Evolutionary conservation across 139 green algal species (phyloP), one percentile per base, ranked within the genome.

Genomic region (Axilococcus clingmanii): DNA sequence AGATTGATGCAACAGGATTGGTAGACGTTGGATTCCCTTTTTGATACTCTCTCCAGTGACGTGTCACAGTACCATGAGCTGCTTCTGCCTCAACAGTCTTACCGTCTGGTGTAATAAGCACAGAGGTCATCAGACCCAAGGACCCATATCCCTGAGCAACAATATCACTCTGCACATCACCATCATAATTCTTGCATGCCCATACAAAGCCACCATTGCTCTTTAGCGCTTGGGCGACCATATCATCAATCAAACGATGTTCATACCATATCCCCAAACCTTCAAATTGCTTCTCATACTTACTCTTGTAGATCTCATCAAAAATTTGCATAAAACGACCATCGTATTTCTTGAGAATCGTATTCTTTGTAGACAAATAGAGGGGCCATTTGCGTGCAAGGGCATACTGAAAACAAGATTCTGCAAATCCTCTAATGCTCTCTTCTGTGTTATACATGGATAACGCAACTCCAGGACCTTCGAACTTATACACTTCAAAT

Each of bases 301-400:
- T 72, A n/a, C 47, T 50, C 71, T 91, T 72, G 69, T 94, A 94
- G 25, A 81, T 73, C 63, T 94, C 82, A n/a, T 76, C 71, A 55
- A 94, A 94, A 54, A 92, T 82, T 57, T 87, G 75, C 33, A 83
- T 42, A 52, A 81, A 73, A 15, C 33, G 37, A 16, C 88, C 88
- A 32, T 96, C 88, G 58, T 96, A 97, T 24, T 78, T 69, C 78
- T 97, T 97, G 46, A 97, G 71, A 61, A 97, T 97, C 31, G 89
- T 97, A 81, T 97, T 97, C 79, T 97, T 97, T 9, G 89, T 97
- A 41, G 72, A 88, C 53, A 97, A 57, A 65, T 96, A 97, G 15
- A 96, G 80, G 8, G 87, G 87, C 75, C 66, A 82, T 61, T 87
- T 80, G 31, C 70, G 66, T 19, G 75, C 57, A 35, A 94, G 72